Evolutionary conservation across 495 filamentous ascomycete species (phyloP), one percentile per base, ranked within the genome.

Genomic region (Bryoglossum gracile): DNA sequence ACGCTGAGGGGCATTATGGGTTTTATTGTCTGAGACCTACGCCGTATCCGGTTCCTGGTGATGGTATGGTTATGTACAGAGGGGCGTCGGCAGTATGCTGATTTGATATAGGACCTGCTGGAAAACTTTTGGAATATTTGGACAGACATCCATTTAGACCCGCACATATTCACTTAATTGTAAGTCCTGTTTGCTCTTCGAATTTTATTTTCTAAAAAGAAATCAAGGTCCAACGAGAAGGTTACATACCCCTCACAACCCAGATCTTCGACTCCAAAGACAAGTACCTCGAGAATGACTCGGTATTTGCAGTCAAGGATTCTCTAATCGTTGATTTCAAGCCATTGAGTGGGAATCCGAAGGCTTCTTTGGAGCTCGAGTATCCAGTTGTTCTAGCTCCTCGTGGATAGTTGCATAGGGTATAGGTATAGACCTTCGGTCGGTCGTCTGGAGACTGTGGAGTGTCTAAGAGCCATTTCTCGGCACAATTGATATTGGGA

Each of bases 11-110:
- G 62, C 69, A 80, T 53, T 92, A 86, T 72, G 71, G 65, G 60
- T 84, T 86, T 68, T 89, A 90, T 77, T 89, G 84, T 76, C 78
- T 87, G 61, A 77, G 85, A 65, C 87, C 87, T 0, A 89, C 84
- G 1, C 79, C 84, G 4, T 92, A 92, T 71, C 82, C 79, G 4
- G 73, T 91, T 38, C 86, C 86, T 34, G 79, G 75, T 61, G 84
- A 91, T 62, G 84, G 74, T 42, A 66, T 68, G 48, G n/a, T n/a
- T n/a, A n/a, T n/a, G n/a, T n/a, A n/a, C n/a, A n/a, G n/a, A n/a
- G n/a, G n/a, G n/a, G n/a, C n/a, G n/a, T 53, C 80, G 25, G 23
- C 14, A 10, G 21, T 1, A 25, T 36, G 32, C 26, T 53, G 32
- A 45, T 22, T 11, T 4, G 4, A 33, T 9, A 13, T 42, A 60